Base-by-base conservation (phyloP, 805 yeast species). In the Diddensiella caesifluorescens region DNA sequence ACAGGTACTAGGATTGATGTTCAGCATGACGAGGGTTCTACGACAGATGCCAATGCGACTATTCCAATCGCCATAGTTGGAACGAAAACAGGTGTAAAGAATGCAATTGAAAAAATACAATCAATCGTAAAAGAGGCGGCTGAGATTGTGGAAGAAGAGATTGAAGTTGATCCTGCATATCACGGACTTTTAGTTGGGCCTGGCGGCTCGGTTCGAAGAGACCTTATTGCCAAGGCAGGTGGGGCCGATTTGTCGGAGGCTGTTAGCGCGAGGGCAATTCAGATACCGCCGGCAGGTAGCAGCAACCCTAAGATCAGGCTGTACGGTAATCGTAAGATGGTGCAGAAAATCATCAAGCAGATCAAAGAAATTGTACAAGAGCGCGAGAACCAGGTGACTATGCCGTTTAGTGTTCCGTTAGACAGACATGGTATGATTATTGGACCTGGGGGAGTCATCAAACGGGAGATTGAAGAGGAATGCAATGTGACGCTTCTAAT, bases 401-500 rank as follows among this genome's bases (percentile, higher is more conserved):
- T 46, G 39, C 28, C 30, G 5, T 44, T 60, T 16, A 42, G 44
- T 10, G 69, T 90, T 53, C 77, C 92, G 30, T 77, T 78, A 58
- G 82, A 78, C 45, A 82, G 80, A 57, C 90, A 85, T 54, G 75
- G 86, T 53, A 70, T 77, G 6, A 57, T 90, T 39, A 77, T 90
- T 61, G 97, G 97, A 29, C 79, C 87, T 28, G 78, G 79, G 44
- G 97, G 97, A 33, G 56, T 77, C 9, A 73, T 74, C 45, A 85
- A 90, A 64, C 81, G 82, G 52, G 68, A 75, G 7, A 62, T 87
- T 49, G 90, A 87, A 65, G 68, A 74, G 12, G 85, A 82, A 54
- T 84, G 73, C 61, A 68, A 70, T 10, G 89, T 85, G 37, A 58
- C 62, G 21, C 62, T 90, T 42, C 69, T 68, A 35, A 74, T 90